Evolutionary conservation across 148 eudicot species (phyloP).

Genomic region (Silene latifolia): DNA sequence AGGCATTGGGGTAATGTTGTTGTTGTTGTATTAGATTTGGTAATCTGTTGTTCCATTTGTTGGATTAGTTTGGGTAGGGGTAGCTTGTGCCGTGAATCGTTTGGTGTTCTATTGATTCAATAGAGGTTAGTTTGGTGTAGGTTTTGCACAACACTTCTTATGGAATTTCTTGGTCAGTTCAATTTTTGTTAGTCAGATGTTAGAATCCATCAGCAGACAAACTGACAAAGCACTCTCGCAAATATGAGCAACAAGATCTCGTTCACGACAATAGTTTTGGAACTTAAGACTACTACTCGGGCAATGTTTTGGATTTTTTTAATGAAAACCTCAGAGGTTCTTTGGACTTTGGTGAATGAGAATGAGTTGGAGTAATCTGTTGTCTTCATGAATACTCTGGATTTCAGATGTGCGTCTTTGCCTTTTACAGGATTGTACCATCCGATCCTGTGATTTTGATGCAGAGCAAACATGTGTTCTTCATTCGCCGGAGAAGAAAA

Average conservation of each 20-base stretch:
- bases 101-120: background rate
- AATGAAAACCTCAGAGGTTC: background rate
- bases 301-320: background rate
- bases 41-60: background rate
- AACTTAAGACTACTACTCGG: background rate
- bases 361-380: background rate
- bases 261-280: background rate
- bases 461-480: constrained; percentile 89
- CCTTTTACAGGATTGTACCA: constrained; percentile 78
- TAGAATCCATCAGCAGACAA: background rate
- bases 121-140: background rate
- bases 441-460: constrained; percentile 96
- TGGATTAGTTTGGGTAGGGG: background rate
- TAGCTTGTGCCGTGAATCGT: background rate
- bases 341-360: background rate
- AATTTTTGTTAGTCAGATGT: background rate
- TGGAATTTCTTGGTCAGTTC: background rate
- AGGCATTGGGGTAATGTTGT: too few species aligned
- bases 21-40: background rate
- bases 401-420: constrained; percentile 10
- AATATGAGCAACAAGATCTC: background rate
- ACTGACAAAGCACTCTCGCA: background rate
- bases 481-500: constrained; percentile 96
- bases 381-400: constrained; percentile 6
- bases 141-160: background rate